Conservation (phyloP, 768 basidiomycete genomes). For the Ephemerocybe angulata region DNA sequence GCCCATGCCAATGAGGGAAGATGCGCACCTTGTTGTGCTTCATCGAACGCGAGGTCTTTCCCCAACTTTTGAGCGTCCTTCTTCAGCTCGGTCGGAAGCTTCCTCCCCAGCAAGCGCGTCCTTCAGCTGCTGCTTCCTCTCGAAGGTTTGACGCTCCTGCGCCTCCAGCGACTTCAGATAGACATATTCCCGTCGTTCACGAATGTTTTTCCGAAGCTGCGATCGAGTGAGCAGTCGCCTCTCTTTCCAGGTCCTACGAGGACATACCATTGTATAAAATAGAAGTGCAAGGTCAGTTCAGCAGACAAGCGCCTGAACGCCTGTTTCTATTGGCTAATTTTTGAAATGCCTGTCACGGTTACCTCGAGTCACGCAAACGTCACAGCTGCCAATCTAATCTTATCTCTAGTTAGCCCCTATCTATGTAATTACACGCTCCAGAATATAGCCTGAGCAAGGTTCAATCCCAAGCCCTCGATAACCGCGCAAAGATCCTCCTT, state of each 20-base stretch:
- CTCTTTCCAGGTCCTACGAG: neutral
- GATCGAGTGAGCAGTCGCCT: neutral
- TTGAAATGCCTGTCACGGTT: neutral
- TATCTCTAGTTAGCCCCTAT: no score
- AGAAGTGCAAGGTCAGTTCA: no score
- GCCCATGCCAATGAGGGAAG: neutral
- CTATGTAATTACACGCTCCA: no score
- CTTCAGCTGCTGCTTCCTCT: slow-evolving; percentile 90
- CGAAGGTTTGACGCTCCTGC: slow-evolving; percentile 91
- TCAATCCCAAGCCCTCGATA: slow-evolving; percentile 41
- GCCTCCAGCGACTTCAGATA: slow-evolving; percentile 93
- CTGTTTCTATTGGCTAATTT: no score
- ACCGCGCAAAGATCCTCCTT: slow-evolving; percentile 38
- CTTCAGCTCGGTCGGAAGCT: slow-evolving; percentile 84
- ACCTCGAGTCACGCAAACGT: neutral
- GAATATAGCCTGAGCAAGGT: slow-evolving; percentile 38
- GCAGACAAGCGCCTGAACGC: neutral
- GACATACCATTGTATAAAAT: neutral
- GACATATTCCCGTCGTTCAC: slow-evolving; percentile 93
- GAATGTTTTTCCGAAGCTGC: slow-evolving; percentile 81
- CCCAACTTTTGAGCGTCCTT: slow-evolving; percentile 72
- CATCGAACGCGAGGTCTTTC: slow-evolving; percentile 82
- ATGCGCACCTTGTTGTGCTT: slow-evolving; percentile 75
- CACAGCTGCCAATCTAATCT: neutral
- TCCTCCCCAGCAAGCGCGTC: slow-evolving; percentile 85